A percentile compares a stretch with the other conserved stretches of the same genome.
Evolutionary conservation across 345 rosid species (phyloP).

Genomic region (Theobroma cacao): DNA sequence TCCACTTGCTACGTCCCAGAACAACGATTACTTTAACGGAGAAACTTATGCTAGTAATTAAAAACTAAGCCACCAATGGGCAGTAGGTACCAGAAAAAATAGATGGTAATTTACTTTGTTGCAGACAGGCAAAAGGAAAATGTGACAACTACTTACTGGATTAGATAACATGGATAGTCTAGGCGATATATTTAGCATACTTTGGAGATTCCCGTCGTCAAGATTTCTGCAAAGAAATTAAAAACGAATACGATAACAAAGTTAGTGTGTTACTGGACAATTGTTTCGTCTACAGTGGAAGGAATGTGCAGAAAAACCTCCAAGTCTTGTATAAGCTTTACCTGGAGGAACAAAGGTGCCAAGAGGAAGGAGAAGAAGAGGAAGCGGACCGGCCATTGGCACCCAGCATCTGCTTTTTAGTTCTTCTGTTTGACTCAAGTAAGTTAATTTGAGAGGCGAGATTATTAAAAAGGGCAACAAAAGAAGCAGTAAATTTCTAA

Average conservation of each 20-base stretch:
- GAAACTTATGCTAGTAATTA: background rate
- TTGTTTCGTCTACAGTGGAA: slow-evolving; percentile 9
- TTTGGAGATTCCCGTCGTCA: slow-evolving; percentile 28
- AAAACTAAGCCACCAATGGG: background rate
- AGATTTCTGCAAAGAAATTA: slow-evolving; percentile 36
- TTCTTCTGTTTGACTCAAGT: background rate
- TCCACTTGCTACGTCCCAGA: too few relatives aligned
- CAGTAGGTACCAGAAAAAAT: background rate
- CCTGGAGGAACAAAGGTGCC: slow-evolving; percentile 37
- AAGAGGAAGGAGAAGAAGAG: slow-evolving; percentile 39
- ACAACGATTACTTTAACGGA: background rate
- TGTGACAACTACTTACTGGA: slow-evolving; percentile 39
- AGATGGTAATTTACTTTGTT: background rate
- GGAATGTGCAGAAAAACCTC: background rate
- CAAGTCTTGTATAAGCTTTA: slow-evolving; percentile 7
- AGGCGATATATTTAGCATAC: slow-evolving; percentile 36
- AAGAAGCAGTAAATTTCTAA: background rate
- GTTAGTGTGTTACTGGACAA: background rate
- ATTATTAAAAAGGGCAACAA: slow-evolving; percentile 9
- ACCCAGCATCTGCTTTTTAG: slow-evolving; percentile 33
- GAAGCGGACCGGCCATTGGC: slow-evolving; percentile 46
- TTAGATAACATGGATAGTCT: slow-evolving; percentile 31
- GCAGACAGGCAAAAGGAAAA: background rate
- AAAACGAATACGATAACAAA: background rate
- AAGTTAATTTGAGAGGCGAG: slow-evolving; percentile 14